phyloP scores from a whole-genome alignment of 1,284 basidiomycete genomes.

The Athelia sp. region DNA sequence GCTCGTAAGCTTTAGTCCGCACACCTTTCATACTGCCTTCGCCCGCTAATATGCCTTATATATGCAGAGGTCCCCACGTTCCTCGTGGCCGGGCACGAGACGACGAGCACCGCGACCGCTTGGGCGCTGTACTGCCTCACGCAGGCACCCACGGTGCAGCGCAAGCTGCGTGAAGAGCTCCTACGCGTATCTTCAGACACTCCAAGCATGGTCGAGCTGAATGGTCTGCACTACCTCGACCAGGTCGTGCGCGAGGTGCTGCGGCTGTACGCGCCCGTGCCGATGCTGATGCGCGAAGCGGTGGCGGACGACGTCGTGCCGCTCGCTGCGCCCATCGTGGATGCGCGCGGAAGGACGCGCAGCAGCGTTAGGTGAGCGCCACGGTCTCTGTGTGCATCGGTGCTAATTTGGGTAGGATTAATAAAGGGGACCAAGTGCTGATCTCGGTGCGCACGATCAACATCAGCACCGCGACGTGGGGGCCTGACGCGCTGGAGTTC shows the following conservation, averaged over 20 bases:
- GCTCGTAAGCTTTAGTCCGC: slow-evolving; percentile 10
- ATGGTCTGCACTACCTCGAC: slow-evolving; percentile 27
- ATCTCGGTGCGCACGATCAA: not conserved
- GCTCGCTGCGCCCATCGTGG: slow-evolving; percentile 14
- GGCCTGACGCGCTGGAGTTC: slow-evolving; percentile 22
- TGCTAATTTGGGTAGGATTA: not conserved
- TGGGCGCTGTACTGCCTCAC: slow-evolving; percentile 44
- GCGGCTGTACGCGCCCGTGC: slow-evolving; percentile 17
- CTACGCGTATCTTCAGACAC: slow-evolving; percentile 13
- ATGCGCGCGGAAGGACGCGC: slow-evolving; percentile 12
- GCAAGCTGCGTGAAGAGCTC: slow-evolving; percentile 39
- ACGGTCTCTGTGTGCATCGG: no score
- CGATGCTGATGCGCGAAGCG: slow-evolving; percentile 13
- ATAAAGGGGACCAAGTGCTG: not conserved
- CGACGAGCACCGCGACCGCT: slow-evolving; percentile 31
- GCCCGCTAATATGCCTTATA: not conserved
- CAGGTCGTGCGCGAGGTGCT: slow-evolving; percentile 23
- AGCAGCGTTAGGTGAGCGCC: slow-evolving; percentile 14
- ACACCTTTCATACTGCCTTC: no score
- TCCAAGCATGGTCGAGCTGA: slow-evolving; percentile 25
- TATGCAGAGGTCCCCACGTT: slow-evolving; percentile 23
- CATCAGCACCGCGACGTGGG: slow-evolving; percentile 19
- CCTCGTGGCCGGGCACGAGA: slow-evolving; percentile 29
- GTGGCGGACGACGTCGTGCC: slow-evolving; percentile 20
- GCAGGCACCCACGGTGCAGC: slow-evolving; percentile 34